phyloP scores from a whole-genome alignment of 2,329 filamentous ascomycete species.

The Leptographium flavum region DNA sequence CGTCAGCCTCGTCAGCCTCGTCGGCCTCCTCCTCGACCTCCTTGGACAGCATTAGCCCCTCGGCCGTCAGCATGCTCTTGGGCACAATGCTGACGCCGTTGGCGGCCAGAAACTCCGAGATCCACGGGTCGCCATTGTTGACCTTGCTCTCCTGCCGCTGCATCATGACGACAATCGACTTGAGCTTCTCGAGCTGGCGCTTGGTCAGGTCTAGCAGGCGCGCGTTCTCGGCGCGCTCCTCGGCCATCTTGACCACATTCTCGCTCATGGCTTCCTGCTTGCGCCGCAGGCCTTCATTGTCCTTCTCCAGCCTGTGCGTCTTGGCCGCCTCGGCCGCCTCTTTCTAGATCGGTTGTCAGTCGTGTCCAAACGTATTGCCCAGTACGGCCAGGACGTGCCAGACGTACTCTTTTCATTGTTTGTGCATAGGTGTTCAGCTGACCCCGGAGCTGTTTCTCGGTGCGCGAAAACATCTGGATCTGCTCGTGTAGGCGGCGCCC shows the following conservation, averaged over 20 bases:
- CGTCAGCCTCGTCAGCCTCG: constrained; percentile 34
- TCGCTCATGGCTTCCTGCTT: constrained; percentile 89
- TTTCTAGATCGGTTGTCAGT: constrained; percentile 82
- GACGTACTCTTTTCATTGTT: constrained; percentile 94
- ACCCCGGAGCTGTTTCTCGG: constrained; percentile 81
- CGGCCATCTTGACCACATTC: constrained; percentile 94
- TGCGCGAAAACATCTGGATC: constrained; percentile 90
- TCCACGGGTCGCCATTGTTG: not conserved
- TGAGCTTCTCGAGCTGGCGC: constrained; percentile 80
- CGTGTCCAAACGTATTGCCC: not conserved
- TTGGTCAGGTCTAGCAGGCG: constrained; percentile 66
- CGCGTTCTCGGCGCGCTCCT: constrained; percentile 68
- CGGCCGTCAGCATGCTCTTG: not conserved
- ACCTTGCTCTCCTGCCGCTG: constrained; percentile 62
- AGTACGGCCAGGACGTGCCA: constrained; percentile 1
- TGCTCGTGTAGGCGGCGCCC: constrained; percentile 79
- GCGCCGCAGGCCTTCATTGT: constrained; percentile 79
- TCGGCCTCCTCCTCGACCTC: constrained; percentile 41
- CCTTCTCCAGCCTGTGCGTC: constrained; percentile 90
- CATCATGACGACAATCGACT: constrained; percentile 91
- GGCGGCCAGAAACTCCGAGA: constrained; percentile 18
- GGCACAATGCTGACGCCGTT: constrained; percentile 22
- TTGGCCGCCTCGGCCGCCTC: constrained; percentile 99
- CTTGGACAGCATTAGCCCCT: not conserved
- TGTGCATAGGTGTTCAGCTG: constrained; percentile 98